Base-by-base conservation (phyloP, 2,329 filamentous ascomycete species). In the Neopestalotiopsis clavispora region DNA sequence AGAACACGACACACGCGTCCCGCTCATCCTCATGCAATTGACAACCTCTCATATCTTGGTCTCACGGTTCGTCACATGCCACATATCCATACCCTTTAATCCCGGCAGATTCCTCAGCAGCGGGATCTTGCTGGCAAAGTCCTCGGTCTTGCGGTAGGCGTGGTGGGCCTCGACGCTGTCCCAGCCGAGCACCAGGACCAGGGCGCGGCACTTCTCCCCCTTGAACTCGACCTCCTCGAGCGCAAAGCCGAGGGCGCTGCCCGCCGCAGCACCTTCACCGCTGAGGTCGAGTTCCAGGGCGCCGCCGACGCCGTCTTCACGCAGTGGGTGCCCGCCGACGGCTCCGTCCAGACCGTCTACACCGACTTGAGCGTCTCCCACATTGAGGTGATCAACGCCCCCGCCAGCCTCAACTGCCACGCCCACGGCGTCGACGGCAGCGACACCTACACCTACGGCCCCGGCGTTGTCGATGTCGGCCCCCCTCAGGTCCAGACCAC, bases 111-210 rank as follows among this genome's bases (percentile, higher is more conserved):
- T 59, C 38, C 49, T 23, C 17, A 77, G 13, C 57, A 66, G 13
- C 10, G 71, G 67, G 9, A 74, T 30, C 3, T 65, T 40, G 63
- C 67, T 57, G 4, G 17, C 32, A 42, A 74, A 75, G 10, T 65
- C 69, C 42, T 71, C 71, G 10, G 69, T 67, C 30, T 70, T 68
- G n/a, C 71, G 65, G 23, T 70, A 71, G 52, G 68, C 60, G 61
- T 38, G 30, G 42, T 73, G 69, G 17, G 69, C 70, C 56, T 73
- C 74, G 3, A 72, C 20, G 38, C 69, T 72, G 0, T 69, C 67
- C 75, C 75, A 77, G 1, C 74, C 74, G 9, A 75, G 32, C 1
- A 61, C 68, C n/a, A 70, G 52, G 5, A 74, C 61, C 17, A 76
- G 68, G 4, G 64, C 68, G 4, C 73, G 69, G 56, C 67, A 64